These are phyloP conservation scores for Rachicladosporium sp. DNA, from an alignment of 2,329 filamentous ascomycete species.

Conservation along the genomic window DNA sequence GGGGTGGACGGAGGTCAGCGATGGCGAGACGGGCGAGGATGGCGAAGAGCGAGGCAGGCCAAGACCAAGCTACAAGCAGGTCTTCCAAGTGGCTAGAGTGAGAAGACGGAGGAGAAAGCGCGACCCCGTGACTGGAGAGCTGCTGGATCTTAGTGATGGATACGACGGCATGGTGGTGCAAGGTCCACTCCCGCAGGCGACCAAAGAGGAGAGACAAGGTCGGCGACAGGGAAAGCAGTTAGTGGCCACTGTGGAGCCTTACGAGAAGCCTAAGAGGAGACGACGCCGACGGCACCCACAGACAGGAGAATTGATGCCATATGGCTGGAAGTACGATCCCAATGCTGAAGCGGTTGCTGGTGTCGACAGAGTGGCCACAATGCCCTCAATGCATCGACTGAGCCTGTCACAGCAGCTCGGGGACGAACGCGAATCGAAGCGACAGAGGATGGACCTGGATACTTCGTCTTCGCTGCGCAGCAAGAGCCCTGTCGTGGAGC, in stretches of 20 bases:
- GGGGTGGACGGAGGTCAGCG: constrained; percentile 3
- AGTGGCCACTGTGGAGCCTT: too few relatives aligned
- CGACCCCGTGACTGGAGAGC: constrained; percentile 18
- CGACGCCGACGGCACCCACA: constrained; percentile 18
- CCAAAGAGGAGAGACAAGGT: too few relatives aligned
- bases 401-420: constrained; percentile 6
- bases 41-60: constrained; percentile 15
- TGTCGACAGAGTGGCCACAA: not conserved
- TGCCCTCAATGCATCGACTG: constrained; percentile 8
- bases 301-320: constrained; percentile 21
- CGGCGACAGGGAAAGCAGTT: too few relatives aligned
- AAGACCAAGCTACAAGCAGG: constrained; percentile 21
- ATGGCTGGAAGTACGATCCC: constrained; percentile 19
- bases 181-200: too few relatives aligned
- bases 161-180: too few relatives aligned
- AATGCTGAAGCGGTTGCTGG: constrained; percentile 1
- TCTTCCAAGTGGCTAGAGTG: constrained; percentile 8
- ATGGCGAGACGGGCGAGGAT: constrained; percentile 3
- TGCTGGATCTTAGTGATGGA: constrained; percentile 10
- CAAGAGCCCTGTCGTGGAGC: too few relatives aligned
- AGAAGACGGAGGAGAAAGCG: constrained; percentile 15
- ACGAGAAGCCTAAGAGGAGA: constrained; percentile 11
- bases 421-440: constrained; percentile 10
- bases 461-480: not conserved
- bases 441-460: constrained; percentile 5